Evolutionary conservation across 805 yeast species (phyloP).

Genomic region (Kodamaea nitidulidarum): DNA sequence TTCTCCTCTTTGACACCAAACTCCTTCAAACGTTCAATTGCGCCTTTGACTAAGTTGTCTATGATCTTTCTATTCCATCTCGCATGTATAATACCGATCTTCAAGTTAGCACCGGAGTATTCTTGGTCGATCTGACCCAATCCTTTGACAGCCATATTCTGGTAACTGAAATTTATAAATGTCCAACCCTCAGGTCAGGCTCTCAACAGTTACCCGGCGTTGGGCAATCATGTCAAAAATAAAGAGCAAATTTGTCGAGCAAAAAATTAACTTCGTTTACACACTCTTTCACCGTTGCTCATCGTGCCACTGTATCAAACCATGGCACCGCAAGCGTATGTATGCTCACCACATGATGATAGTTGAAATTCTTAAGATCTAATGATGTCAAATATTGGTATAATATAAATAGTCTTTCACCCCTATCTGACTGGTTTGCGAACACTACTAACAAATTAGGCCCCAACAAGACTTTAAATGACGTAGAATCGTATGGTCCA

Average conservation of each 20-base stretch:
- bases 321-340: background rate
- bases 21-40: conserved; percentile 51
- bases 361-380: conserved; percentile 9
- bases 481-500: too few relatives aligned
- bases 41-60: conserved; percentile 76
- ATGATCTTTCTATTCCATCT: conserved; percentile 88
- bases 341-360: conserved; percentile 8
- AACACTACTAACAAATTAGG: conserved; percentile 1
- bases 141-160: conserved; percentile 75
- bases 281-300: too few relatives aligned
- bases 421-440: conserved; percentile 69
- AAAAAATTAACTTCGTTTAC: background rate
- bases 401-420: conserved; percentile 66
- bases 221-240: background rate
- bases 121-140: conserved; percentile 66
- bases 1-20: conserved; percentile 74
- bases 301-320: too few relatives aligned
- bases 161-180: background rate
- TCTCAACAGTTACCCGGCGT: conserved; percentile 2
- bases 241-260: background rate
- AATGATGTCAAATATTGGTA: conserved; percentile 8
- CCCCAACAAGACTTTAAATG: background rate
- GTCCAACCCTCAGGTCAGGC: background rate
- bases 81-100: conserved; percentile 88
- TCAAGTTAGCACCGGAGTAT: conserved; percentile 65